Evolutionary conservation across 768 basidiomycete genomes (phyloP), one percentile per base, ranked within the genome.

Genomic region (Auricularia heimuer): DNA sequence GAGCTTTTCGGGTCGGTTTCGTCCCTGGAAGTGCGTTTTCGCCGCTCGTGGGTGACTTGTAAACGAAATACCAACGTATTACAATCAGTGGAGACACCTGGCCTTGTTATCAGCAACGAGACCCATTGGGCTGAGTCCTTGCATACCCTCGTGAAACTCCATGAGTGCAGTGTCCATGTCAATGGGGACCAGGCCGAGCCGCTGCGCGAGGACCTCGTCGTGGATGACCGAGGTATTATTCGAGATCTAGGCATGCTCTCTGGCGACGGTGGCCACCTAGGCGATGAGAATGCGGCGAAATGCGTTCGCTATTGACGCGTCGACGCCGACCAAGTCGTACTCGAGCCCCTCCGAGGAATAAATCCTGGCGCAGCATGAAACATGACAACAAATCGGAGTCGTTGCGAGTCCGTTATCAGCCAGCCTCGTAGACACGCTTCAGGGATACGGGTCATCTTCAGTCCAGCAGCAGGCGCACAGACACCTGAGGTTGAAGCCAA

Each of bases 291-390:
- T 93, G 65, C 97, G 82, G 35, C 97, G 82, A 68, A 96, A 85
- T 0, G 96, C 94, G 74, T 99, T 98, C 36, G 97, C 94, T 65
- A 99, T 90, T 16, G 93, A 91, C 0, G 97, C 92, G 73, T 99
- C 96, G 35, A 98, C 89, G 4, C 96, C 95, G 64, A 98, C 83
- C 56, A 98, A 79, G 76, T 99, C 97, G 74, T 98, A 96, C 69
- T 98, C 94, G 67, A 97, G 24, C 24, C 24, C 24, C 24, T 24
- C 24, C 24, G 24, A 24, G 24, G 24, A 24, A 24, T 24, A 24
- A 24, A 24, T 24, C 24, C 24, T 24, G 24, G 24, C 24, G 24
- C 24, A 24, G 24, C 24, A 24, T 24, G 24, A 24, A 24, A 24
- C 24, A 24, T 24, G 24, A 24, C 24, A 24, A 24, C 24, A 24